Evolutionary conservation across 202 grass and related monocot genomes (phyloP), one percentile per base, ranked within the genome.

Genomic region (Zoysia matrella): DNA sequence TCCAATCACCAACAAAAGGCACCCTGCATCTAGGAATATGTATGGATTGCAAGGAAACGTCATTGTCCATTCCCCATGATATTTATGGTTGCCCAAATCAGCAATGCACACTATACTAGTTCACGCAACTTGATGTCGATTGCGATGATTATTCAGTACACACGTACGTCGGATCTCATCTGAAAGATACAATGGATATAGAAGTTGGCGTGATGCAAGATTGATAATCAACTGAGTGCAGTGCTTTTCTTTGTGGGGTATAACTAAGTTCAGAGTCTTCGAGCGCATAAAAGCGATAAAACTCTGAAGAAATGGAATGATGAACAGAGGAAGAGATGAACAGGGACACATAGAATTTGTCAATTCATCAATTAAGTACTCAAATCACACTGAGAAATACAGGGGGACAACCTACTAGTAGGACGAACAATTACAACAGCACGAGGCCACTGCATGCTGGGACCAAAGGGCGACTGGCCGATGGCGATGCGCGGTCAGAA

Each of bases 321-420:
- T 13, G 4, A 74, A 65, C 22, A 42, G 22, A 22, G 22, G 2
- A 16, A 39, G 1, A 54, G 51, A 0, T 18, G 3, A 56, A 51
- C 0, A 30, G 77, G 11, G 52, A 30, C 53, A 42, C 9, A 60
- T 69, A n/a, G 14, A 86, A 75, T 80, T 54, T 80, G 80, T 90
- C 58, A 83, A 71, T 69, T 2, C 66, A 22, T 80, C 15, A 55
- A 60, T 66, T 11, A 60, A 80, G 75, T 65, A 75, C 84, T 86
- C 75, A 76, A 86, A 86, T 83, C 80, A 87, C 88, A 83, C 84
- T 6, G 51, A 45, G 49, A 57, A 71, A 68, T 74, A 52, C 66
- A 46, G 22, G 40, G 47, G 11, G 56, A n/a, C 47, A 85, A 47
- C 43, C 52, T 40, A 70, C 63, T 44, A 22, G 22, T 44, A 73